These are phyloP conservation scores for Suhomyces bribrorum DNA, from an alignment of 1,139 yeast genomes.

Conservation along the genomic window DNA sequence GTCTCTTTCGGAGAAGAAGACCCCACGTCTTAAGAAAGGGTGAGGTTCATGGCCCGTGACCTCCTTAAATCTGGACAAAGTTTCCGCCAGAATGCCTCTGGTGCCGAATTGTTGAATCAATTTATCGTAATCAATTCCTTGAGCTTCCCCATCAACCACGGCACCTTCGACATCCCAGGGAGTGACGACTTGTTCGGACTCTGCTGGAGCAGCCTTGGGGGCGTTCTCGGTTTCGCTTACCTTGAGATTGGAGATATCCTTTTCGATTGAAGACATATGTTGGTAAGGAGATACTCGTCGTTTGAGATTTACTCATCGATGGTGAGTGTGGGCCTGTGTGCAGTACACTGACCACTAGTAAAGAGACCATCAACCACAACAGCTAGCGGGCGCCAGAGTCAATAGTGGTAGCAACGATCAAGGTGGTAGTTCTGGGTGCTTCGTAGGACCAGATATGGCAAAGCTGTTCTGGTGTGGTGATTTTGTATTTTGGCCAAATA, in stretches of 20 bases:
- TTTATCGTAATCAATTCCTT: conserved; percentile 88
- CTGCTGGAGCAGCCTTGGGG: conserved; percentile 22
- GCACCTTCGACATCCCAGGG: conserved; percentile 97
- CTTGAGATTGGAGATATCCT: conserved; percentile 28
- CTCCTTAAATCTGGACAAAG: conserved; percentile 69
- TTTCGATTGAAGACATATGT: conserved; percentile 14
- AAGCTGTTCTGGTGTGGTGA: too few relatives aligned
- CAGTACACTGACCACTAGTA: too few relatives aligned
- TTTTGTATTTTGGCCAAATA: too few relatives aligned
- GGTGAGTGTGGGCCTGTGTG: background rate
- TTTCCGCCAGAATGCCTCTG: conserved; percentile 64
- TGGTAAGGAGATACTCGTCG: background rate
- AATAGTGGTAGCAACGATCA: too few relatives aligned
- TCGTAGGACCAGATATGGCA: too few relatives aligned
- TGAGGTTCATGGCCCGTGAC: conserved; percentile 96
- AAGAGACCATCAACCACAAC: too few relatives aligned
- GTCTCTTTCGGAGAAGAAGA: conserved; percentile 93
- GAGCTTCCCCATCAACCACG: conserved; percentile 87
- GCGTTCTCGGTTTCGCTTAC: conserved; percentile 14
- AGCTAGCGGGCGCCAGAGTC: too few relatives aligned
- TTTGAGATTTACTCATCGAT: background rate
- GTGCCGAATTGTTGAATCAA: conserved; percentile 89
- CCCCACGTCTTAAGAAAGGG: conserved; percentile 85
- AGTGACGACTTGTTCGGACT: conserved; percentile 68
- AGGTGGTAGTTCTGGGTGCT: too few relatives aligned